A percentile compares a stretch with the other conserved stretches of the same genome.
Evolutionary conservation across 345 rosid species (phyloP).

Genomic region (Kernera saxatilis): DNA sequence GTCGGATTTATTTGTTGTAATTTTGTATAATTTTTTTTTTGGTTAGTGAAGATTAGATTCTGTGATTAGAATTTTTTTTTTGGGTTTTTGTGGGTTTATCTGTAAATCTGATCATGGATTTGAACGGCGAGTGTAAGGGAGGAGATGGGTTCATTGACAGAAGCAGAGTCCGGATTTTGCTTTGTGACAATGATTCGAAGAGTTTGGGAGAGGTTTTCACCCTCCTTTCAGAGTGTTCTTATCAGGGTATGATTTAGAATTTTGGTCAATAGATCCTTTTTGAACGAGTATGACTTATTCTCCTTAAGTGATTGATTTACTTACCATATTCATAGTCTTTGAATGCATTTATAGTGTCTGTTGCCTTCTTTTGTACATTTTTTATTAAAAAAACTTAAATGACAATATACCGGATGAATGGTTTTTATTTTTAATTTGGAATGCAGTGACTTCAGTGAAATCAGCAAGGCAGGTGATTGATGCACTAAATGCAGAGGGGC

Average conservation of each 20-base stretch:
- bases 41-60: not conserved
- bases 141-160: slow-evolving; percentile 89
- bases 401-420: not conserved
- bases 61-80: not conserved
- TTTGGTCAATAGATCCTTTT: too few species aligned
- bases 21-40: not conserved
- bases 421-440: not conserved
- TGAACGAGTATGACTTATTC: too few species aligned
- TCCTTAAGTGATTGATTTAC: too few species aligned
- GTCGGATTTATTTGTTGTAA: not conserved
- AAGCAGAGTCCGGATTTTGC: slow-evolving; percentile 96
- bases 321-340: too few species aligned
- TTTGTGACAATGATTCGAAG: slow-evolving; percentile 77
- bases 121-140: slow-evolving; percentile 51
- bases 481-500: slow-evolving; percentile 93
- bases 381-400: too few species aligned
- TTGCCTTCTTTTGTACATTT: too few species aligned
- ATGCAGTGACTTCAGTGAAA: slow-evolving; percentile 76
- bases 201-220: slow-evolving; percentile 69
- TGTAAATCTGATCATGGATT: slow-evolving; percentile 44
- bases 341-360: too few species aligned
- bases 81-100: slow-evolving; percentile 6
- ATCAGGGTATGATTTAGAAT: slow-evolving; percentile 55
- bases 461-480: slow-evolving; percentile 96
- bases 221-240: slow-evolving; percentile 85